A percentile compares a stretch with the other conserved stretches of the same genome.
These are phyloP conservation scores for Orbilia quercus DNA, from an alignment of 2,329 filamentous ascomycete genomes.

Conservation along the genomic window DNA sequence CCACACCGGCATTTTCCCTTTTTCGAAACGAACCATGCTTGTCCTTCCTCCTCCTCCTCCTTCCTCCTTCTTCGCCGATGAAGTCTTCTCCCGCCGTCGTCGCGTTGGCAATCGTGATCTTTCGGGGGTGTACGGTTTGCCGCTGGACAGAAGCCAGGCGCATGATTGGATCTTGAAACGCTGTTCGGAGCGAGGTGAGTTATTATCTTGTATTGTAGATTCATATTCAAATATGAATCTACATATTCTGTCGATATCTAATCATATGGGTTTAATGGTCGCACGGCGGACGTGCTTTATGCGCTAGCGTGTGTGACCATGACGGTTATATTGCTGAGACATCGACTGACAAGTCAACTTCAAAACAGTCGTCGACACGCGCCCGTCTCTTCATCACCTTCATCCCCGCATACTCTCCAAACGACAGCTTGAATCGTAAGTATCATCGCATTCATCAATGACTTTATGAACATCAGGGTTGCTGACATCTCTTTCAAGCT, in stretches of 20 bases:
- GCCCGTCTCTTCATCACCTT: constrained; percentile 46
- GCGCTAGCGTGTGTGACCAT: neutral
- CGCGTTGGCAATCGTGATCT: constrained; percentile 31
- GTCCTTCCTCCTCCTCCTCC: constrained; percentile 35
- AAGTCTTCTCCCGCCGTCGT: constrained; percentile 15
- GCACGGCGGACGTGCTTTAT: neutral
- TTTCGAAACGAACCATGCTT: constrained; percentile 31
- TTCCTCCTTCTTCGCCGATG: constrained; percentile 27
- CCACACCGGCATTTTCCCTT: too few relatives aligned
- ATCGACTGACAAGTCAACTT: constrained; percentile 9
- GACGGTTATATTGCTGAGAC: constrained; percentile 26
- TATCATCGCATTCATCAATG: neutral
- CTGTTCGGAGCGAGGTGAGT: constrained; percentile 49
- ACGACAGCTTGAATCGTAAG: constrained; percentile 47
- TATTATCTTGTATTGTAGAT: neutral
- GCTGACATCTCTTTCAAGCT: constrained; percentile 14
- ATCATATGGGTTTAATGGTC: too few relatives aligned
- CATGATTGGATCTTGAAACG: constrained; percentile 52
- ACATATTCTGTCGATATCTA: too few relatives aligned
- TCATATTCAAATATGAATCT: too few relatives aligned
- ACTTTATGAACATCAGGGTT: too few relatives aligned
- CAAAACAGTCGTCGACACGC: constrained; percentile 50
- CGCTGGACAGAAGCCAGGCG: constrained; percentile 37
- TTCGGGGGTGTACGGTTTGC: constrained; percentile 39
- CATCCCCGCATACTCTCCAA: constrained; percentile 37